phyloP scores from a whole-genome alignment of 345 rosid species.

The Gossypium bickii region DNA sequence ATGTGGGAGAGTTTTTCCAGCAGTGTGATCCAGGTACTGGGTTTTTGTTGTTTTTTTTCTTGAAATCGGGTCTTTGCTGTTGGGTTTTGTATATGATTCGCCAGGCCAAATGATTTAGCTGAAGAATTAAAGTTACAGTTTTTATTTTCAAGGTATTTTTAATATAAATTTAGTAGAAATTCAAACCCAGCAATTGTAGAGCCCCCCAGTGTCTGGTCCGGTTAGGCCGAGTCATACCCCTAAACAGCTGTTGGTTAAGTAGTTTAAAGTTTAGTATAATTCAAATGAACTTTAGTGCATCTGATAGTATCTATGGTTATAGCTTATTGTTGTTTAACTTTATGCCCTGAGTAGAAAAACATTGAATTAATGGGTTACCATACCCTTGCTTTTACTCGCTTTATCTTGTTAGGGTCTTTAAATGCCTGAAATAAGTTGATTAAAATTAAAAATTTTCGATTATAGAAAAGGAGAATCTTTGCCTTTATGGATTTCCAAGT shows the following conservation, averaged over 20 bases:
- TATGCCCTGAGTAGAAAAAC: no score
- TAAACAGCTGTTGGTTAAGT: neutral
- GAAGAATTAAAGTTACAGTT: no score
- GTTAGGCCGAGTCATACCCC: no score
- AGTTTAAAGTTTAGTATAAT: neutral
- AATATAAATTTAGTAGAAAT: no score
- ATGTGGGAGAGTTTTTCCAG: constrained; percentile 59
- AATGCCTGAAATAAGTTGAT: neutral
- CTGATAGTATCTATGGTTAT: no score
- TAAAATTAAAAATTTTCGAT: neutral
- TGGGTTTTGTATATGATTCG: no score
- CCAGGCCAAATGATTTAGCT: no score
- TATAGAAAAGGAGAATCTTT: constrained; percentile 82
- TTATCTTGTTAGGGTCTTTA: neutral
- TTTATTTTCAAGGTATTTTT: no score
- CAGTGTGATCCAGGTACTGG: constrained; percentile 74
- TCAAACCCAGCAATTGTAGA: no score
- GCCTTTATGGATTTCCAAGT: constrained; percentile 79
- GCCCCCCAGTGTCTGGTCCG: no score
- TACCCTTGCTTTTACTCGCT: neutral
- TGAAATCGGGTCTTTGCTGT: no score
- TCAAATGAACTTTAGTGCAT: neutral
- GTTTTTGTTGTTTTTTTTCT: neutral
- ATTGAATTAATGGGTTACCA: neutral
- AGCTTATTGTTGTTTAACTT: no score